A percentile compares a stretch with the other conserved stretches of the same genome.
These are phyloP conservation scores for Starmerella bombi DNA, from an alignment of 805 yeast genomes.

Conservation along the genomic window DNA sequence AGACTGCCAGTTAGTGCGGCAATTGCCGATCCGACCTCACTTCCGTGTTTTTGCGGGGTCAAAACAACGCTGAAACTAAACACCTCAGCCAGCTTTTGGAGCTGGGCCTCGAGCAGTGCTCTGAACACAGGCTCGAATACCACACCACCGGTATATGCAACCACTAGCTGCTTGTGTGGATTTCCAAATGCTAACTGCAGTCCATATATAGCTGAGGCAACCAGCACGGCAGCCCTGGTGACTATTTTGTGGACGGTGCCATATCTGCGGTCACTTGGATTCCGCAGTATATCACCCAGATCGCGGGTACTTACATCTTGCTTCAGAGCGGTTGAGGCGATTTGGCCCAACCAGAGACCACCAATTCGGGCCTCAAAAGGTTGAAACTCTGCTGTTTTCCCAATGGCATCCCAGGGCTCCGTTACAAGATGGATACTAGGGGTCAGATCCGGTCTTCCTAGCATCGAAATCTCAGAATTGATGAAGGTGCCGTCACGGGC, in stretches of 20 bases:
- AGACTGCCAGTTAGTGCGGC: constrained; percentile 6
- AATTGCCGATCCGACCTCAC: constrained; percentile 21
- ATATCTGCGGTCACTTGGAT: neutral
- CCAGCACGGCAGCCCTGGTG: constrained; percentile 15
- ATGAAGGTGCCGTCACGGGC: constrained; percentile 1
- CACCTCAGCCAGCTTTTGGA: constrained; percentile 1
- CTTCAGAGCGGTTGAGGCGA: constrained; percentile 3
- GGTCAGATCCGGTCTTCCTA: constrained; percentile 13
- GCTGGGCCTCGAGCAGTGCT: constrained; percentile 4
- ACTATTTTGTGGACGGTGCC: constrained; percentile 11
- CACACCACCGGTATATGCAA: constrained; percentile 21
- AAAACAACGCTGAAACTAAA: constrained; percentile 10
- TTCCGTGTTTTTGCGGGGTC: constrained; percentile 15
- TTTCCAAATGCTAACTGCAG: constrained; percentile 1
- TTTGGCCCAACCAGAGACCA: constrained; percentile 15
- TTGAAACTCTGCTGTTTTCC: constrained; percentile 11
- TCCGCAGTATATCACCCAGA: constrained; percentile 8
- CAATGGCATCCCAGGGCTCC: constrained; percentile 8
- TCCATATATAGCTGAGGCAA: constrained; percentile 16
- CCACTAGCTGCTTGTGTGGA: neutral
- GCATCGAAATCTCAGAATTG: constrained; percentile 19
- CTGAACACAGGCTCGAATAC: constrained; percentile 16
- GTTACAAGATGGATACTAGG: constrained; percentile 5
- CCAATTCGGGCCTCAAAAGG: constrained; percentile 19
- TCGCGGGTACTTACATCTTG: constrained; percentile 4